Evolutionary conservation across 129 eudicot genomes (phyloP), one percentile per base, ranked within the genome.

Genomic region (Flaveria robusta): DNA sequence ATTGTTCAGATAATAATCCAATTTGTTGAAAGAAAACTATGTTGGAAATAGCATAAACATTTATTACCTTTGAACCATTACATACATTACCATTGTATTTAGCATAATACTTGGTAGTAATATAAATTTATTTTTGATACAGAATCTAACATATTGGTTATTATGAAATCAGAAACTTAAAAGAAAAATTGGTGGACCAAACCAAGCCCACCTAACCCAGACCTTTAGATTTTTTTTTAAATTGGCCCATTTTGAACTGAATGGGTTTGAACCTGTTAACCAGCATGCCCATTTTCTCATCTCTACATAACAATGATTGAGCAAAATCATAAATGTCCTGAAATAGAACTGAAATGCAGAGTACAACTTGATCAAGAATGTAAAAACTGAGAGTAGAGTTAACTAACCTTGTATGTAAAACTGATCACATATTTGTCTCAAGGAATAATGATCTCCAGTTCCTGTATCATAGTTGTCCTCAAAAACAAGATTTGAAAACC

Each of bases 391-490:
- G 31, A 56, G 71, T 19, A 39, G 15, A 23, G 72, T 62, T 24
- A 64, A 59, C 70, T 22, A 66, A 94, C 98, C 98, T 87, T 90
- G 86, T 81, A 94, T 89, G 64, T 94, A 94, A 75, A 74, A 86
- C 72, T 94, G 98, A 79, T 94, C 98, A 68, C 98, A 94, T 60
- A 94, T 94, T 71, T 94, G 98, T 76, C 98, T 84, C 69, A 94
- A 86, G 77, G 98, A 94, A 79, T 94, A 94, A 81, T 94, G 98
- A 81, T 94, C 98, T 56, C 98, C 98, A 42, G 97, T 91, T 80
- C 98, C 98, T 45, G 98, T 94, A 77, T 94, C 98, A 74, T 94
- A 94, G 70, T 94, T 94, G 83, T 94, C 98, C 88, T 94, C 98
- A 70, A 94, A 94, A 24, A 94, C 84, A 81, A 94, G 92, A 88